These are phyloP conservation scores for Leucosporidium scottii DNA, from an alignment of 768 basidiomycete genomes.

Conservation along the genomic window DNA sequence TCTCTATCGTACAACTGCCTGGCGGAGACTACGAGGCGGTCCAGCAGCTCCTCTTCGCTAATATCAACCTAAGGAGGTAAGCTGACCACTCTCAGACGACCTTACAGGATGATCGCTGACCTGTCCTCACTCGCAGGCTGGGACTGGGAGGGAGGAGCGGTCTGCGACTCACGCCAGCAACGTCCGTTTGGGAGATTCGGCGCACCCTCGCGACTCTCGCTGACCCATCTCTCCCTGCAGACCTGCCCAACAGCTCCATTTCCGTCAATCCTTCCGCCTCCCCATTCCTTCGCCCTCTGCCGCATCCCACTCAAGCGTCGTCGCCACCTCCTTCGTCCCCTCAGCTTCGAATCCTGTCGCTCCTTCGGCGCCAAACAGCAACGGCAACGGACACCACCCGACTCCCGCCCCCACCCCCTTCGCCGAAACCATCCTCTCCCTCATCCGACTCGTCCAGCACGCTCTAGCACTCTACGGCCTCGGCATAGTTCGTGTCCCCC, in stretches of 20 bases:
- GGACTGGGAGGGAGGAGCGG: conserved; percentile 3
- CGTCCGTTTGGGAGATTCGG: too few relatives aligned
- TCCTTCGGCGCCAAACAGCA: too few relatives aligned
- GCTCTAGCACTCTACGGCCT: conserved; percentile 26
- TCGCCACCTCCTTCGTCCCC: not conserved
- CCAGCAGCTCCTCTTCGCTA: not conserved
- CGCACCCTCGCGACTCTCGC: too few relatives aligned
- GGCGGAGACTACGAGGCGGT: not conserved
- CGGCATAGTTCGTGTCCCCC: conserved; percentile 13
- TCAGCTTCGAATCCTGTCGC: too few relatives aligned
- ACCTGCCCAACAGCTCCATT: conserved; percentile 7
- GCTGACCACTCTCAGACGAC: not conserved
- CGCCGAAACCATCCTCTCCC: conserved; percentile 5
- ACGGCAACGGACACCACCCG: too few relatives aligned
- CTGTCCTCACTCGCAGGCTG: not conserved
- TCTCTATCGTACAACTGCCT: not conserved
- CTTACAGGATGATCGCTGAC: too few relatives aligned
- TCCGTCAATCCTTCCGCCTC: conserved; percentile 1
- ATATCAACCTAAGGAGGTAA: conserved; percentile 8
- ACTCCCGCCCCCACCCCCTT: too few relatives aligned
- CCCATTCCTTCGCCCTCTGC: not conserved
- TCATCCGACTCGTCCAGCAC: conserved; percentile 25
- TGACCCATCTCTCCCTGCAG: not conserved
- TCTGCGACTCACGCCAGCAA: conserved; percentile 1
- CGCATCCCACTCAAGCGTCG: not conserved